Evolutionary conservation across 2,329 filamentous ascomycete genomes (phyloP), one percentile per base, ranked within the genome.

Genomic region (Diplodia intermedia): DNA sequence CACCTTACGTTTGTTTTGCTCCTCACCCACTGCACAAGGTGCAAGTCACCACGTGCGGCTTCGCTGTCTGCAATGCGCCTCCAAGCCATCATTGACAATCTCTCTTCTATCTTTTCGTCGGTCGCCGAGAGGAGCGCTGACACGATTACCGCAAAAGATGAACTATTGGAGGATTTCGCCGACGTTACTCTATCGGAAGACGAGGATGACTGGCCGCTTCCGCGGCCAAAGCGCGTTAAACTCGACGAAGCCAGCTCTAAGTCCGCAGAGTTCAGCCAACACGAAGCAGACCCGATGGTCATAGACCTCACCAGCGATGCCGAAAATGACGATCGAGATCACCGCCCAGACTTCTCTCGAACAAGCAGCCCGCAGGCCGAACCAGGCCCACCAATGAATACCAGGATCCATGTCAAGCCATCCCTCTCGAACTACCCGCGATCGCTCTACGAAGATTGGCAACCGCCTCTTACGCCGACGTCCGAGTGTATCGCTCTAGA

Each of bases 1-100:
- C 43, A 47, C 43, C 40, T 60, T 43, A 3, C 57, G 4, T 62
- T 62, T 62, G 57, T 62, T 62, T 62, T 62, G 26, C 26, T 50
- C 29, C 29, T 38, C 36, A 8, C 36, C 7, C 20, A 38, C 7
- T 56, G n/a, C 20, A 56, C n/a, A 23, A 56, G 31, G n/a, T n/a
- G n/a, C 31, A 26, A 57, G 54, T 20, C 20, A 57, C 14, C 29
- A 29, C 26, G 23, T 29, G 31, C 33, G 2, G 33, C 36, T 15
- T 47, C 38, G n/a, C 20, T 31, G 7, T 12, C 38, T 31, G 23
- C 33, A 33, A 62, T 62, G 57, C 40, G 18, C 5, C 18, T 49
- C 1, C 40, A n/a, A n/a, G 14, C 15, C 20, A 18, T 43, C 23
- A 6, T 62, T 6, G 12, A n/a, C n/a, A 38, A n/a, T 12, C 9